A percentile compares a stretch with the other conserved stretches of the same genome.
Evolutionary conservation across 2,329 filamentous ascomycete genomes (phyloP).

Genomic region (Pestalotiopsis sp.): DNA sequence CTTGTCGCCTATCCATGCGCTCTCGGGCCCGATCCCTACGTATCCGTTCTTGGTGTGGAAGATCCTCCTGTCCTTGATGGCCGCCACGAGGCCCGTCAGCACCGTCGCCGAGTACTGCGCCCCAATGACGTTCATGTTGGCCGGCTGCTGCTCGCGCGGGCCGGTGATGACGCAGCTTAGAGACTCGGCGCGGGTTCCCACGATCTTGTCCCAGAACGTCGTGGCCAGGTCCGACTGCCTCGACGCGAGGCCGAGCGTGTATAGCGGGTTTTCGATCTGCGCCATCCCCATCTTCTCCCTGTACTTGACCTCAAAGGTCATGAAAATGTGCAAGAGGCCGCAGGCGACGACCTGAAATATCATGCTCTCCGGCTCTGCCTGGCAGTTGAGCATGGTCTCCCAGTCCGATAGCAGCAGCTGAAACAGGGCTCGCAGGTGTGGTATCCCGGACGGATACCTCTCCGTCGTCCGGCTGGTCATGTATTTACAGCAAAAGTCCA

Average conservation of each 20-base stretch:
- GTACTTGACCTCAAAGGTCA: background rate
- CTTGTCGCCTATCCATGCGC: background rate
- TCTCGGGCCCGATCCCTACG: background rate
- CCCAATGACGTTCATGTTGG: background rate
- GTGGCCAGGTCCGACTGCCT: background rate
- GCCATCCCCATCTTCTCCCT: background rate
- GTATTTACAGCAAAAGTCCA: slow-evolving; percentile 5
- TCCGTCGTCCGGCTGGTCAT: background rate
- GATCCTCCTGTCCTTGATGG: background rate
- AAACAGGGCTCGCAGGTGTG: background rate
- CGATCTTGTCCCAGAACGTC: slow-evolving; percentile 5
- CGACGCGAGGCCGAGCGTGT: background rate
- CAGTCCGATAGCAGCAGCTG: slow-evolving; percentile 2
- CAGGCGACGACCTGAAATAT: slow-evolving; percentile 3
- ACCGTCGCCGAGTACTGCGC: background rate
- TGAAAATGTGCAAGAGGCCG: slow-evolving; percentile 1
- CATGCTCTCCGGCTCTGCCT: slow-evolving; percentile 3
- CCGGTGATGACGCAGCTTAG: background rate
- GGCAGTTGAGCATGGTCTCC: slow-evolving; percentile 5
- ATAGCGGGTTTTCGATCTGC: background rate
- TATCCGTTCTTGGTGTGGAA: slow-evolving; percentile 4
- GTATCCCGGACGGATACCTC: slow-evolving; percentile 1
- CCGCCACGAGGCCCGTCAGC: background rate
- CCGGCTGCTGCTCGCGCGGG: background rate
- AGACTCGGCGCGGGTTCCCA: background rate